phyloP scores from a whole-genome alignment of 441 rosid species.

The Brassica balearica region DNA sequence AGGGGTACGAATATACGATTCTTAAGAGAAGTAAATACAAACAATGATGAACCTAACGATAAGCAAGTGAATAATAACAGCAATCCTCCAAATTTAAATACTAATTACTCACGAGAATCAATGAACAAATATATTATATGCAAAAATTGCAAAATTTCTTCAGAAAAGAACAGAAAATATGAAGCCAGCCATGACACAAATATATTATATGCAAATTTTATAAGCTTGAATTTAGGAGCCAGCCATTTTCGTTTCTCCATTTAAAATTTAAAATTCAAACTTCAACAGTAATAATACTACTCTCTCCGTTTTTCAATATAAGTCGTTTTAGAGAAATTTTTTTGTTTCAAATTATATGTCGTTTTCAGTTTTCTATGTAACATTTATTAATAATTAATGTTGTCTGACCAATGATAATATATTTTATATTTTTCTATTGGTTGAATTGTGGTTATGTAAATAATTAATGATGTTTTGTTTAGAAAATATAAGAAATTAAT shows the following conservation, averaged over 20 bases:
- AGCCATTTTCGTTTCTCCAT: not conserved
- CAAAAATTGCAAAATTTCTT: not conserved
- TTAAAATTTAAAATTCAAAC: slow-evolving; percentile 12
- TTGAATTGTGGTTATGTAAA: too few species aligned
- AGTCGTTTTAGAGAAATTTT: too few species aligned
- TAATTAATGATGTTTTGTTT: too few species aligned
- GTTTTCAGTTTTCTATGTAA: too few species aligned
- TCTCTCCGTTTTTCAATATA: too few species aligned
- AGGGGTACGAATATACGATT: not conserved
- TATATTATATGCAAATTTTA: not conserved
- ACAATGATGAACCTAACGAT: not conserved
- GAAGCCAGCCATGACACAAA: not conserved
- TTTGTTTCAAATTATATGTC: too few species aligned
- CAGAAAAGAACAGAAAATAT: not conserved
- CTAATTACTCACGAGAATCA: not conserved
- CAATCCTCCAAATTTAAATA: not conserved
- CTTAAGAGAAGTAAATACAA: not conserved
- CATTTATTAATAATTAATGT: too few species aligned
- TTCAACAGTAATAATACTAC: not conserved
- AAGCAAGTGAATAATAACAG: not conserved
- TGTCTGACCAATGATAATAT: too few species aligned
- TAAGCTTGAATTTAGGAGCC: slow-evolving; percentile 17
- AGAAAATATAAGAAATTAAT: too few species aligned
- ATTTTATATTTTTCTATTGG: too few species aligned
- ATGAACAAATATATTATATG: not conserved